Base-by-base conservation (phyloP, 192 early-diverging fungal species). In the Umbelopsis sp. region DNA sequence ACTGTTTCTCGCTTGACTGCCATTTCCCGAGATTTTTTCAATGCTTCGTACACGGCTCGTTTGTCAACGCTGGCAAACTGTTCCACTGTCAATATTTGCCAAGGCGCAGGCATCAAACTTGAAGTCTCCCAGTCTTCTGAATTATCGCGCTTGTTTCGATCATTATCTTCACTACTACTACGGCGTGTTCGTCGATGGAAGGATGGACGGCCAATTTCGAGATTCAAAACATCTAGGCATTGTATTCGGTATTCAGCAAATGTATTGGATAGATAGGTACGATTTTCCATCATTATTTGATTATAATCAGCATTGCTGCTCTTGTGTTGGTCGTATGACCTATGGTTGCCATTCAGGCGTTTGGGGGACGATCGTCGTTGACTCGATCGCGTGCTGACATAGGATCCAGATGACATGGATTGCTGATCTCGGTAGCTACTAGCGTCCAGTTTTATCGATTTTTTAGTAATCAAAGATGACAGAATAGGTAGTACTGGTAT, bases 191-290 rank as follows among this genome's bases (percentile, higher is more conserved):
- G 67, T 49, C 46, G 30, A 11, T 48, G 46, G 49, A 74, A 74
- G 0, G 72, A 69, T 30, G 72, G 72, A n/a, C 68, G 70, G 6
- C 55, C 72, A n/a, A 69, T 67, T 46, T 74, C 49, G 2, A 74
- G 33, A 16, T 41, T 64, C 2, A 55, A 30, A 18, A 74, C 45
- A 46, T 74, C 67, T 10, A 74, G 22, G 37, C 67, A 74, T 8
- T 52, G 67, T 49, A 74, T 67, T 2, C 49, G 58, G 12, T 58
- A 64, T 16, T 68, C 20, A 12, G 53, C 51, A 12, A 74, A 33
- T 6, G 44, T 37, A 16, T 51, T 48, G 23, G 72, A 58, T 12
- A 74, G 18, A 35, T 61, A 61, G 8, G 55, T 61, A 37, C 55
- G 55, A 61, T 61, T 61, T 25, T 61, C 55, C 55, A 61, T 61